Evolutionary conservation across 2,329 filamentous ascomycete genomes (phyloP).

Genomic region (Botrytis medusae): DNA sequence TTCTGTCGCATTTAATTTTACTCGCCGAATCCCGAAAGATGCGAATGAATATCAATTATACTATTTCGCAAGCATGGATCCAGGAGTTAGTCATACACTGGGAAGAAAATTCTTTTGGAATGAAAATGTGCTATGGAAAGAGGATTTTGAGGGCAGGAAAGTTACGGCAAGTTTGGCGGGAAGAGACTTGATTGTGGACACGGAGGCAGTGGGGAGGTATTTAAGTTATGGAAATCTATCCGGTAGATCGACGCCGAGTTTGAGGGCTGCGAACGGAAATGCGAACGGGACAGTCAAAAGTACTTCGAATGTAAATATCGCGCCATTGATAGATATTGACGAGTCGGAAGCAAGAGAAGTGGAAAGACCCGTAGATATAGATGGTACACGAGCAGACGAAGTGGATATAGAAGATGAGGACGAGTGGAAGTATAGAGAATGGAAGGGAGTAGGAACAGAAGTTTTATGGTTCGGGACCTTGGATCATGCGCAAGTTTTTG

Average conservation of each 20-base stretch:
- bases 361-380: not conserved
- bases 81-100: conserved; percentile 57
- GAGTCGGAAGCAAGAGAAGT: not conserved
- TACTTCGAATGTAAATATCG: not conserved
- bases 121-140: conserved; percentile 60
- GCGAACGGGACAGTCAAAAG: not conserved
- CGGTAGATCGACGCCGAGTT: conserved; percentile 19
- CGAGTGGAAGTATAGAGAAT: conserved; percentile 38
- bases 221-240: conserved; percentile 40
- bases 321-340: conserved; percentile 15
- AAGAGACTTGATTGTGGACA: conserved; percentile 56
- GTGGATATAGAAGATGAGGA: conserved; percentile 30
- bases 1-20: conserved; percentile 64
- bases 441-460: conserved; percentile 42
- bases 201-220: conserved; percentile 53
- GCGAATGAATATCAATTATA: conserved; percentile 61
- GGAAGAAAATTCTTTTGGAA: conserved; percentile 61
- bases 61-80: conserved; percentile 60
- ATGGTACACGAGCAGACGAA: conserved; percentile 17
- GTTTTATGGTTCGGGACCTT: conserved; percentile 55
- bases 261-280: conserved; percentile 32
- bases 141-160: conserved; percentile 47
- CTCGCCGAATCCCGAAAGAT: conserved; percentile 43
- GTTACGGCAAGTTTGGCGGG: conserved; percentile 52
- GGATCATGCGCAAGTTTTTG: conserved; percentile 58